A percentile compares a stretch with the other conserved stretches of the same genome.
phyloP scores from a whole-genome alignment of 176 grass and related monocot genomes.

The Carex cristatella region DNA sequence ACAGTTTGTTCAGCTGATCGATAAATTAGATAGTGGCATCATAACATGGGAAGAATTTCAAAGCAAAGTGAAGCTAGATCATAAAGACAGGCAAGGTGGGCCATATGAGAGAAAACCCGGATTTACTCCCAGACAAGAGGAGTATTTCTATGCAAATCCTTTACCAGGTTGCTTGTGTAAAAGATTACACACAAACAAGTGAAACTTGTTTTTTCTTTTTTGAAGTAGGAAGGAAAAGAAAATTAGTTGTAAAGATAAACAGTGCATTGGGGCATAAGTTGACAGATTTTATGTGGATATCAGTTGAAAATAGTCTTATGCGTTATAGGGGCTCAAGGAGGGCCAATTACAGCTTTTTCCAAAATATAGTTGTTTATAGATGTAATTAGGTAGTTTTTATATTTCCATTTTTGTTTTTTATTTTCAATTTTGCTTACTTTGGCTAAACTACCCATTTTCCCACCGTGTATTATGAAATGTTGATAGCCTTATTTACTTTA shows the following conservation, averaged over 20 bases:
- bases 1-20: slow-evolving; percentile 69
- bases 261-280: slow-evolving; percentile 13
- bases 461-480: background rate
- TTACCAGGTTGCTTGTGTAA: slow-evolving; percentile 85
- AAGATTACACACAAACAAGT: slow-evolving; percentile 35
- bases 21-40: slow-evolving; percentile 57
- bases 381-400: slow-evolving; percentile 6
- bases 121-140: slow-evolving; percentile 56
- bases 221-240: slow-evolving; percentile 8
- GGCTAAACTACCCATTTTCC: background rate
- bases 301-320: background rate
- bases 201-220: slow-evolving; percentile 18
- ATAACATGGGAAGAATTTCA: slow-evolving; percentile 59
- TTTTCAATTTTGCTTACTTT: background rate
- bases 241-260: slow-evolving; percentile 24
- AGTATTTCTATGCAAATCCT: slow-evolving; percentile 98
- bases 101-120: slow-evolving; percentile 63
- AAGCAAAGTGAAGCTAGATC: slow-evolving; percentile 52
- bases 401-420: background rate
- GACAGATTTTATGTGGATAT: background rate
- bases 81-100: slow-evolving; percentile 65
- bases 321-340: slow-evolving; percentile 2
- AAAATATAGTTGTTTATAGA: slow-evolving; percentile 19
- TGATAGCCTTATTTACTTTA: background rate
- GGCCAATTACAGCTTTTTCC: slow-evolving; percentile 10